Evolutionary conservation across 2,329 filamentous ascomycete genomes (phyloP), one percentile per base, ranked within the genome.

Genomic region (Coniochaeta sp.): DNA sequence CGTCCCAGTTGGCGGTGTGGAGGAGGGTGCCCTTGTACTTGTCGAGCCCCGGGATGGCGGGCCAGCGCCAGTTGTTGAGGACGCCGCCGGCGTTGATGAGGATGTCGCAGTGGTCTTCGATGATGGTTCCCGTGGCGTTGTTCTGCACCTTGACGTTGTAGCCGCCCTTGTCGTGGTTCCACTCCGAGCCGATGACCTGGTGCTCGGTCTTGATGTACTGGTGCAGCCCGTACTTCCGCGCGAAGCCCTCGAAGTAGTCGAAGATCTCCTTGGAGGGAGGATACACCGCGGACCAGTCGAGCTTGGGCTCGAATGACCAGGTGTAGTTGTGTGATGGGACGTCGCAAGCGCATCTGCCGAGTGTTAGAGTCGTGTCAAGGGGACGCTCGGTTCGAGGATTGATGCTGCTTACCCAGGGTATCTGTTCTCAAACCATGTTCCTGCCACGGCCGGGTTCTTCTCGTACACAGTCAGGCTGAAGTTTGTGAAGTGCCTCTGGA

Each of bases 201-300:
- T 60, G 57, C 28, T 53, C 52, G 10, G 59, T 52, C 48, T 53
- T 40, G 30, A 67, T 56, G 33, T 63, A 62, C 16, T 58, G 58
- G 58, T 51, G n/a, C 8, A 67, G 53, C 33, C 63, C 59, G 54
- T 59, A 65, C 52, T 61, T 66, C 8, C 67, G 63, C 0, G 76
- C 77, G 3, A 79, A 59, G 0, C 60, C 57, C 53, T 76, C 66
- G 71, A 75, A 73, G 56, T 82, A 82, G 2, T 71, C 63, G n/a
- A 67, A 61, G 40, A 82, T 82, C 55, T 82, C 79, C 3, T 62
- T 55, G 1, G 76, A 77, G 52, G 73, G 69, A 1, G 77, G 74
- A 58, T 78, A 82, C 55, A 75, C 72, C 53, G 77, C 71, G 0
- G 69, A 70, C 78, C 79, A 82, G n/a, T n/a, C n/a, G 52, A 78